Percentiles rank a stretch among this genome's conserved stretches.
Evolutionary conservation across 2,329 filamentous ascomycete species (phyloP).

Genomic region (Trichoderma atroviride): DNA sequence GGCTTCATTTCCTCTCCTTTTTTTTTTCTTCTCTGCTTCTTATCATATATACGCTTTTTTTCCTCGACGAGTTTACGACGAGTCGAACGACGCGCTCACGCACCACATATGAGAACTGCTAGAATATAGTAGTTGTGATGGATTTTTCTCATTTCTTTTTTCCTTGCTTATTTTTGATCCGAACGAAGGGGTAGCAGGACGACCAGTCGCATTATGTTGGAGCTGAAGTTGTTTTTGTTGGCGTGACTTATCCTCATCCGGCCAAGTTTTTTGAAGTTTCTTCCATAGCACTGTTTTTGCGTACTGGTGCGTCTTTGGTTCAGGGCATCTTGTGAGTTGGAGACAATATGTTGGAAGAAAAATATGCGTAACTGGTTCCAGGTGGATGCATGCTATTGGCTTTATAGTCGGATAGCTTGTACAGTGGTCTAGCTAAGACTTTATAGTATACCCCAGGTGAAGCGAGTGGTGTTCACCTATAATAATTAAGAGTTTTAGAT

Average conservation of each 20-base stretch:
- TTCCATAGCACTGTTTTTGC: conserved; percentile 32
- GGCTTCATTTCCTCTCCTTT: conserved; percentile 27
- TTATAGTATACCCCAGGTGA: conserved; percentile 45
- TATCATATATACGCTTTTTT: conserved; percentile 17
- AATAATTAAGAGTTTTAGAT: neutral
- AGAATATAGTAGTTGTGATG: conserved; percentile 23
- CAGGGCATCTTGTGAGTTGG: conserved; percentile 28
- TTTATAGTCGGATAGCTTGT: conserved; percentile 32
- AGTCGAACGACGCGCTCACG: conserved; percentile 28
- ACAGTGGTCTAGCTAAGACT: conserved; percentile 41
- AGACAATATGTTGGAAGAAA: conserved; percentile 30
- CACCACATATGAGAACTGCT: conserved; percentile 11
- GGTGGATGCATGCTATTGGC: conserved; percentile 31
- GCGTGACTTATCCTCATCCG: conserved; percentile 10
- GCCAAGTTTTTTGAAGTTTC: conserved; percentile 32
- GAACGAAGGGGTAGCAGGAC: neutral
- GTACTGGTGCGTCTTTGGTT: conserved; percentile 28
- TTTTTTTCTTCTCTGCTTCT: conserved; percentile 24
- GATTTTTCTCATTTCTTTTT: neutral
- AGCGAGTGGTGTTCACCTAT: conserved; percentile 37
- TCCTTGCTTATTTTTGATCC: conserved; percentile 1
- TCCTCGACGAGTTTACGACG: conserved; percentile 22
- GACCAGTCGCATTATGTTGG: conserved; percentile 15
- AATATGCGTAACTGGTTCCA: conserved; percentile 32
- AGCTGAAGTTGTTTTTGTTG: neutral